Percentiles rank a stretch among this genome's conserved stretches.
Evolutionary conservation across 164 flowering plant genomes (phyloP).

Genomic region (Stephania yunnanensis): DNA sequence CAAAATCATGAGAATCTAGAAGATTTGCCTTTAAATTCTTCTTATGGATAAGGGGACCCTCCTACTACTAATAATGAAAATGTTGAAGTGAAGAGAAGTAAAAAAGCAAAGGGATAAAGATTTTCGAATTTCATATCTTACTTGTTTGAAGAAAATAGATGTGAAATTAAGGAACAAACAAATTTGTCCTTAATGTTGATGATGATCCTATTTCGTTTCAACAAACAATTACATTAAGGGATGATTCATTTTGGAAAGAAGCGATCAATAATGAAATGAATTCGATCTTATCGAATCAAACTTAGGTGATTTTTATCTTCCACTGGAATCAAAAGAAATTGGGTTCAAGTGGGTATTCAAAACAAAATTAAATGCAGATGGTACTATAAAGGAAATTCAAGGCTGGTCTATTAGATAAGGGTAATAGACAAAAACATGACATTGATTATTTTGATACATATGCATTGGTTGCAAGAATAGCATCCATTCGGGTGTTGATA

Average conservation of each 20-base stretch:
- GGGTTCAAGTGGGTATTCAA: not conserved
- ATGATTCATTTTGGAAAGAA: not conserved
- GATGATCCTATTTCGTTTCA: not conserved
- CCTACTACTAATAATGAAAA: no score
- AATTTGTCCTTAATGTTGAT: not conserved
- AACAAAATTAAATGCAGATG: not conserved
- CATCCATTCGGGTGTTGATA: no score
- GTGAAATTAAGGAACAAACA: not conserved
- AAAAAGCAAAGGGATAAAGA: not conserved
- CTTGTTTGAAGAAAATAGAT: not conserved
- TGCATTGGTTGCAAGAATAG: no score
- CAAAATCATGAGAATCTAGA: no score
- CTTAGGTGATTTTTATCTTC: not conserved
- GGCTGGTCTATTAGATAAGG: not conserved
- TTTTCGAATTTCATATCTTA: not conserved
- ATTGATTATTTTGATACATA: no score
- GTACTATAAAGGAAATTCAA: not conserved
- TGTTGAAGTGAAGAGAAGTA: not conserved
- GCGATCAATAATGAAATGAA: not conserved
- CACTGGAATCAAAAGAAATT: not conserved
- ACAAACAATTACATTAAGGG: not conserved
- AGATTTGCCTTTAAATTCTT: no score
- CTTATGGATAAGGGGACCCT: no score
- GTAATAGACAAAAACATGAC: not conserved
- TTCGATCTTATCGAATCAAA: not conserved